Base-by-base conservation (phyloP, 2,329 filamentous ascomycete species). In the Aureobasidium sp. region DNA sequence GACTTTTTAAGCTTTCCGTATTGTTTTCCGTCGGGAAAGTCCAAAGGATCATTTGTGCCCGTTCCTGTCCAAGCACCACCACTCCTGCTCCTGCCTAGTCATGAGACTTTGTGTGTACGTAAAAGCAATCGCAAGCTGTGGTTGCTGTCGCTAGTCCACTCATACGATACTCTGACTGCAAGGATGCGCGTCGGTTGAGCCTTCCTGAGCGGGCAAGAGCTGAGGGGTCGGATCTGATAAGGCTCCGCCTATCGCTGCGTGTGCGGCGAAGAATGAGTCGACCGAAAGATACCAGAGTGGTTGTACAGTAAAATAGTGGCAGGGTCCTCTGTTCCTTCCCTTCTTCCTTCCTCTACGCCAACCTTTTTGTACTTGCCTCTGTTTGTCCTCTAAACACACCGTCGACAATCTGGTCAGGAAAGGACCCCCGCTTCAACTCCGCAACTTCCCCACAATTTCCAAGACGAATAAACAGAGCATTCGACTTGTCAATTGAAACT, bases 151-250 rank as follows among this genome's bases (percentile, higher is more conserved):
- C 50, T 33, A 18, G 50, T 15, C 13, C 15, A 2, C 38, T 40
- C 38, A 16, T 40, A 40, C 42, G 16, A 16, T 25, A 27, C 20
- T 43, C 40, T 27, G 16, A 33, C 20, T 36, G 15, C 20, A 18
- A 11, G 16, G 29, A 23, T 47, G 29, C 38, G 11, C 38, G 42
- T 59, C 58, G 58, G 27, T 31, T 40, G 33, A 48, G 43, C 45
- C 45, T 61, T 50, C 58, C 58, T 40, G 1, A 61, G 58, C 58
- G 59, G 59, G 59, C 59, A 62, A 62, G 59, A 25, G 13, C 25
- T 20, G 25, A 23, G 58, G 25, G 33, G 31, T 53, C 59, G 58
- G 58, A 62, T 62, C 59, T 62, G 59, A 62, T 62, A 62, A 61
- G 58, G 43, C 25, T 23, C 29, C 27, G 59, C 59, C 59, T 62